phyloP scores from a whole-genome alignment of 2,329 filamentous ascomycete species.

The Cryoendolithus antarcticus region DNA sequence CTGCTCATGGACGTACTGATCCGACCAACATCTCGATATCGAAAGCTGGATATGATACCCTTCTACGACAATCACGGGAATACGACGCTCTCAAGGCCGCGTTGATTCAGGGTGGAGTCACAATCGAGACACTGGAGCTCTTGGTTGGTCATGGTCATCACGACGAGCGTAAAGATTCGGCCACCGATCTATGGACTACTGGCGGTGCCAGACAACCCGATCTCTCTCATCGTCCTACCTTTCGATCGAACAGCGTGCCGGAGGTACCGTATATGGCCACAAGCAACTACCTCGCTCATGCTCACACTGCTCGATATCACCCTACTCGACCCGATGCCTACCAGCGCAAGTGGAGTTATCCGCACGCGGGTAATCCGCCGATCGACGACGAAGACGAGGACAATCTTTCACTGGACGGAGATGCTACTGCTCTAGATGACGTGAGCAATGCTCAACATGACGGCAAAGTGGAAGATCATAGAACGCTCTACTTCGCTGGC shows the following conservation, averaged over 20 bases:
- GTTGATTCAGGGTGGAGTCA: conserved; percentile 39
- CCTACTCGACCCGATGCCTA: not conserved
- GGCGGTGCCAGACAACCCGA: too few species aligned
- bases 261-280: too few species aligned
- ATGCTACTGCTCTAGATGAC: conserved; percentile 2
- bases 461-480: conserved; percentile 10
- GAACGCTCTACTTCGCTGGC: conserved; percentile 52
- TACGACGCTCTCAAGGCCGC: conserved; percentile 40
- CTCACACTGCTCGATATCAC: not conserved
- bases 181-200: not conserved
- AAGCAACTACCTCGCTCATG: conserved; percentile 1
- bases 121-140: conserved; percentile 37
- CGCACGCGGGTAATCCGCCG: too few species aligned
- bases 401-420: conserved; percentile 12
- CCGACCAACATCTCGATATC: conserved; percentile 39
- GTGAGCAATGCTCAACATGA: conserved; percentile 1
- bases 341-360: not conserved
- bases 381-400: conserved; percentile 5
- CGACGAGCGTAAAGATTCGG: conserved; percentile 12
- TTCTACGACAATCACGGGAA: conserved; percentile 38
- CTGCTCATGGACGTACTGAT: conserved; percentile 4
- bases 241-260: too few species aligned
- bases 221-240: too few species aligned
- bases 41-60: conserved; percentile 47
- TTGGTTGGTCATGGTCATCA: conserved; percentile 22